Evolutionary conservation across 805 yeast species (phyloP).

Genomic region (Millerozyma acaciae): DNA sequence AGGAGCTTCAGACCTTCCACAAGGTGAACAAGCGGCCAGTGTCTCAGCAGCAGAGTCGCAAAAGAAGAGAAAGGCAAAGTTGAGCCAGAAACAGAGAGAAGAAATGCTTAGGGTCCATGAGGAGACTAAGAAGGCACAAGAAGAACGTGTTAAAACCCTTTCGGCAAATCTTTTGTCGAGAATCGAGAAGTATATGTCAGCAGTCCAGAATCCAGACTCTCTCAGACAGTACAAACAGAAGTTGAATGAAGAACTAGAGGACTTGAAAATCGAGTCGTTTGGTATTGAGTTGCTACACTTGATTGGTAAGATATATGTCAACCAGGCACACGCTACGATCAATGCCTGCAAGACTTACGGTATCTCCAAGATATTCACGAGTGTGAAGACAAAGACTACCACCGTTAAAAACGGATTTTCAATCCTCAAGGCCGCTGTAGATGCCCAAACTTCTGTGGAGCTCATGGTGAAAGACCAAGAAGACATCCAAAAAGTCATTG

Average conservation of each 20-base stretch:
- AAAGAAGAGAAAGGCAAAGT: constrained; percentile 28
- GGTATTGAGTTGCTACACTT: constrained; percentile 84
- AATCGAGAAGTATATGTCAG: constrained; percentile 49
- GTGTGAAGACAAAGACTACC: constrained; percentile 79
- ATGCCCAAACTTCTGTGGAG: constrained; percentile 71
- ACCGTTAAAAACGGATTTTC: constrained; percentile 80
- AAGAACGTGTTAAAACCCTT: constrained; percentile 48
- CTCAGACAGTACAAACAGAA: constrained; percentile 51
- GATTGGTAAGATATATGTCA: constrained; percentile 74
- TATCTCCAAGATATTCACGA: constrained; percentile 75
- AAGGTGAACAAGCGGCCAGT: constrained; percentile 3
- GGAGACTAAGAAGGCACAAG: constrained; percentile 50
- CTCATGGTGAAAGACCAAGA: constrained; percentile 73
- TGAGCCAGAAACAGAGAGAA: constrained; percentile 41
- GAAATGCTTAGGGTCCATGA: constrained; percentile 48
- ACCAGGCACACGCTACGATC: constrained; percentile 70
- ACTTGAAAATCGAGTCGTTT: constrained; percentile 89
- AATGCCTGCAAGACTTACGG: constrained; percentile 82
- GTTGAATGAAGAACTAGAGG: constrained; percentile 62
- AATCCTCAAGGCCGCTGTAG: constrained; percentile 78
- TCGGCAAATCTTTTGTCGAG: constrained; percentile 44
- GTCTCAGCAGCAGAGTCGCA: constrained; percentile 18
- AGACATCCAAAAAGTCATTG: constrained; percentile 21
- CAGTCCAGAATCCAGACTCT: constrained; percentile 61
- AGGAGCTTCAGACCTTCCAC: constrained; percentile 5